These are phyloP conservation scores for Polygonum aviculare DNA, from an alignment of 148 eudicot genomes.

Conservation along the genomic window DNA sequence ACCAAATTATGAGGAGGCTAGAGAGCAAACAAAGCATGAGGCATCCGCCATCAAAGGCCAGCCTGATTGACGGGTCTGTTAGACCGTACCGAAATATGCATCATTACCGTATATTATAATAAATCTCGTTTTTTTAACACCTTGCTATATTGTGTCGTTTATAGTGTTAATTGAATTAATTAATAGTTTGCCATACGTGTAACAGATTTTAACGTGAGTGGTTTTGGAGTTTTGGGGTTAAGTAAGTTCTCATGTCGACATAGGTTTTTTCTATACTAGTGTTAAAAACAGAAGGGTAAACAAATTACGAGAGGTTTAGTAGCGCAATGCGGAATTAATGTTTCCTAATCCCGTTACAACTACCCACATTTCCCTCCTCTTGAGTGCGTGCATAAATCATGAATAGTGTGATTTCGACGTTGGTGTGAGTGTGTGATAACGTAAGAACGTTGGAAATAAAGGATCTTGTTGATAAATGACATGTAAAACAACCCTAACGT, in stretches of 20 bases:
- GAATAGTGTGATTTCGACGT: neutral
- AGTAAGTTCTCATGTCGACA: too few relatives aligned
- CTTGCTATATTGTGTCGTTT: neutral
- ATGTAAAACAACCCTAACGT: too few relatives aligned
- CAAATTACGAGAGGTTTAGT: too few relatives aligned
- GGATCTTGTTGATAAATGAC: too few relatives aligned
- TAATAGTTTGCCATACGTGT: neutral
- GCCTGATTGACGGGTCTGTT: neutral
- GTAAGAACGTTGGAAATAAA: too few relatives aligned
- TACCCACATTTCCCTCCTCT: neutral
- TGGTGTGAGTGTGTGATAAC: too few relatives aligned
- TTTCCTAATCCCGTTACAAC: neutral
- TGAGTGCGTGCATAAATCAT: neutral
- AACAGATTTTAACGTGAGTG: neutral
- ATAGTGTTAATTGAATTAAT: too few relatives aligned
- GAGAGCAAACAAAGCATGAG: constrained; percentile 2
- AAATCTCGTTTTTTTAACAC: neutral
- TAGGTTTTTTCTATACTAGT: too few relatives aligned
- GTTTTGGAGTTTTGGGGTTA: too few relatives aligned
- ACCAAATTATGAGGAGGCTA: neutral
- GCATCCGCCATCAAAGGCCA: neutral
- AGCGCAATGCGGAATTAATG: neutral
- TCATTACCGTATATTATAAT: neutral
- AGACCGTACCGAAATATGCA: neutral
- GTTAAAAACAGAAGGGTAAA: too few relatives aligned